A percentile compares a stretch with the other conserved stretches of the same genome.
Conservation (phyloP, 208 protist genomes). For the Leishmania braziliensis region DNA sequence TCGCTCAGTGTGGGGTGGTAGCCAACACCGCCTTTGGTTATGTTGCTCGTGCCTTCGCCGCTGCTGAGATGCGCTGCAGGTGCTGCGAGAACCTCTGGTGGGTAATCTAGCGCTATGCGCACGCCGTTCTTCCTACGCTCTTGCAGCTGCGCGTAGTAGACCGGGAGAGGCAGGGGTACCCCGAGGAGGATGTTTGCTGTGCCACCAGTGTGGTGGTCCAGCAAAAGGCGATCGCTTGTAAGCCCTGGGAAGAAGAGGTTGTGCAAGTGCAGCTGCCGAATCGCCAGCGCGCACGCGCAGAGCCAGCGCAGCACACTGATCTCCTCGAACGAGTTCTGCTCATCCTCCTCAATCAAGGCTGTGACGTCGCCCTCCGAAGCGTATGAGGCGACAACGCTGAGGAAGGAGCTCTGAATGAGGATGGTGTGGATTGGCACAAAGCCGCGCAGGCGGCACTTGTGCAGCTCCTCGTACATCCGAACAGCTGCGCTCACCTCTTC, state of each 20-base stretch:
- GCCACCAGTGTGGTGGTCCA: slow-evolving; percentile 33
- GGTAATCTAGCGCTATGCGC: slow-evolving; percentile 66
- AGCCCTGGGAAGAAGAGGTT: slow-evolving; percentile 62
- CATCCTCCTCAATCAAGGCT: slow-evolving; percentile 62
- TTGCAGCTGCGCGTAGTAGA: slow-evolving; percentile 55
- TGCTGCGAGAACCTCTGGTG: slow-evolving; percentile 57
- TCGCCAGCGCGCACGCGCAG: slow-evolving; percentile 45
- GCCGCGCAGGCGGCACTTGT: slow-evolving; percentile 27
- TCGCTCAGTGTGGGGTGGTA: slow-evolving; percentile 66
- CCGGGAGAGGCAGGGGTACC: slow-evolving; percentile 56
- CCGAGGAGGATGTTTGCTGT: slow-evolving; percentile 44
- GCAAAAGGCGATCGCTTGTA: slow-evolving; percentile 58
- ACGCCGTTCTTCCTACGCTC: slow-evolving; percentile 55
- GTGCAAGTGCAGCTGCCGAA: slow-evolving; percentile 49
- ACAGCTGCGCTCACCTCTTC: slow-evolving; percentile 35
- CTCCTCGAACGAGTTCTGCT: slow-evolving; percentile 42
- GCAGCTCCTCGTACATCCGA: slow-evolving; percentile 50
- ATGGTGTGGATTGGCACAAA: slow-evolving; percentile 63
- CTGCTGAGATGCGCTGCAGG: neutral
- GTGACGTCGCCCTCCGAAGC: slow-evolving; percentile 55
- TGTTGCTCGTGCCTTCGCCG: neutral
- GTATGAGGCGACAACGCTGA: slow-evolving; percentile 73
- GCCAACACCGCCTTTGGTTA: slow-evolving; percentile 8
- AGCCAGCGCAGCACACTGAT: slow-evolving; percentile 54
- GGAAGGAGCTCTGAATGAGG: slow-evolving; percentile 62